Conservation (phyloP, 768 basidiomycete species). For the Pleurotus sapidus region DNA sequence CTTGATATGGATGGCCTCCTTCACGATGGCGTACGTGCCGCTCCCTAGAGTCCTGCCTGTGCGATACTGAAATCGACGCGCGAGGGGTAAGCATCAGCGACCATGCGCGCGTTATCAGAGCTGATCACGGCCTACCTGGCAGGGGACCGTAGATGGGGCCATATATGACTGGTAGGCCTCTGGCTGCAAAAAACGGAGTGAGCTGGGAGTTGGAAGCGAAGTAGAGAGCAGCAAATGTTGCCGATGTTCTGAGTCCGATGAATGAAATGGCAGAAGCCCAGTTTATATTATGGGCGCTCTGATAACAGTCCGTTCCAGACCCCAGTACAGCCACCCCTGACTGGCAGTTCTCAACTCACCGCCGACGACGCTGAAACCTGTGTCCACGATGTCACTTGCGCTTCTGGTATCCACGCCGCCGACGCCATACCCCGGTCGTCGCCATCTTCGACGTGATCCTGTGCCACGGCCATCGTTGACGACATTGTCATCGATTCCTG, state of each 20-base stretch:
- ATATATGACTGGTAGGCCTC: slow-evolving; percentile 14
- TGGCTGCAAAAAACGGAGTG: slow-evolving; percentile 7
- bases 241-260: background rate
- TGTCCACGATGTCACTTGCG: background rate
- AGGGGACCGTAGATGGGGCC: slow-evolving; percentile 40
- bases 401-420: background rate
- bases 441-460: slow-evolving; percentile 1
- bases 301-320: slow-evolving; percentile 6
- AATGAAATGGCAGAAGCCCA: background rate
- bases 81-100: slow-evolving; percentile 1
- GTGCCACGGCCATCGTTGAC: slow-evolving; percentile 1
- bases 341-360: background rate
- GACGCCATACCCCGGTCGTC: background rate
- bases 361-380: slow-evolving; percentile 1
- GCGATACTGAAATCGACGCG: slow-evolving; percentile 55
- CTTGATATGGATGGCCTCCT: slow-evolving; percentile 93
- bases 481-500: slow-evolving; percentile 1
- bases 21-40: slow-evolving; percentile 93
- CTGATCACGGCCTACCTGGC: slow-evolving; percentile 32
- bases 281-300: slow-evolving; percentile 4
- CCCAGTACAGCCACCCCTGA: slow-evolving; percentile 6
- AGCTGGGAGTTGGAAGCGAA: slow-evolving; percentile 1
- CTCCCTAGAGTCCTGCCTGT: slow-evolving; percentile 87
- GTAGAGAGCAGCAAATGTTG: background rate
- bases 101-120: slow-evolving; percentile 6